Base-by-base conservation (phyloP, 495 filamentous ascomycete genomes). In the Penicillium fimorum region DNA sequence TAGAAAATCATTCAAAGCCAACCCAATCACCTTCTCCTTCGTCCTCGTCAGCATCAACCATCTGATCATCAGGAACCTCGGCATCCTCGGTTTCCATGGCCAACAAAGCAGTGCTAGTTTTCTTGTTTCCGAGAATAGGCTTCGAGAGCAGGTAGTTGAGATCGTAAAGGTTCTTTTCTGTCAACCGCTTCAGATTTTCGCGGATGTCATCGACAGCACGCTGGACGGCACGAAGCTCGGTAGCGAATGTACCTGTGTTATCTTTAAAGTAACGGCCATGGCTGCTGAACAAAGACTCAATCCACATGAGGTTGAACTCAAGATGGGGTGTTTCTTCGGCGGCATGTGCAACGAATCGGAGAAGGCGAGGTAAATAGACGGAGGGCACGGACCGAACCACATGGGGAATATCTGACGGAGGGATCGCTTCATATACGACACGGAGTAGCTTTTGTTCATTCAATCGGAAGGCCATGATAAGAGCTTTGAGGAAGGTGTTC, bases 381-480 rank as follows among this genome's bases (percentile, higher is more conserved):
- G 79, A 79, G 6, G 94, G 94, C 41, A 97, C 75, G 15, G 87
- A 82, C 45, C 83, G 82, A 38, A 94, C 90, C 1, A 96, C 87
- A 46, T 94, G 82, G 13, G 80, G 56, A 55, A 98, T 89, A 62
- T 90, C 89, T 15, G 77, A 72, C 35, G 84, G 78, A 17, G 95
- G 92, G 37, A 91, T 88, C 2, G 82, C 78, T 74, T 93, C 89
- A 72, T 96, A 97, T 11, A 97, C 91, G 25, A 82, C 83, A 55
- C 86, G 85, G 47, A 96, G 82, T 24, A 97, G 77, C 47, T 82
- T 80, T 3, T 79, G 77, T 63, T 93, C 86, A 73, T 96, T 96
- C 38, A 98, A 82, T 1, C 94, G 88, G 79, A 98, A 97, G 1
- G 92, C 89, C 93, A 97, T 97, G 54, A 96, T 87, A 3, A 98